Base-by-base conservation (phyloP, 176 grass and related monocot species). In the Aegilops umbellulata region DNA sequence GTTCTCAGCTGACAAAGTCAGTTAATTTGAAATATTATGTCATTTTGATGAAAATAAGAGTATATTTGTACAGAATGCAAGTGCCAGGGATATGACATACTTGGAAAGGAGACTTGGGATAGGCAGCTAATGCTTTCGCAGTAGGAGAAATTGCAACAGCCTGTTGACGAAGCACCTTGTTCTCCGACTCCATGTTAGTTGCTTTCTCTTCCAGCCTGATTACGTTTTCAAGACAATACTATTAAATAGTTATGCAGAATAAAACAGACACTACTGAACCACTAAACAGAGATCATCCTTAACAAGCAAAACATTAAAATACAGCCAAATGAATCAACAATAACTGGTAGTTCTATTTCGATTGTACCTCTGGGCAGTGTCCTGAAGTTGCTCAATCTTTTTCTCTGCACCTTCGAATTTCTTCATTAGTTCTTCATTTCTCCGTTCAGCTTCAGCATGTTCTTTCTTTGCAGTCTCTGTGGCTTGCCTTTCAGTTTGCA, bases 111-210 rank as follows among this genome's bases (percentile, higher is more conserved):
- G 87, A 93, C 67, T 90, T 99, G 69, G 90, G 89, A 83, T 91
- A 93, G 84, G 82, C 88, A 84, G 85, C 82, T 82, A 99, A 85
- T 81, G 92, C 77, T 85, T 94, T 96, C 39, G 92, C 90, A 38
- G 90, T 99, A 86, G 94, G 94, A 86, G 97, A 92, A 84, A 94
- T 99, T 81, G 90, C 92, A 88, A 99, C 89, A 75, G 94, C 89
- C 81, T 97, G 97, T 88, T 99, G 97, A 62, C 97, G 97, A 73
- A 99, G 85, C 76, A 99, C 97, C 91, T 99, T 93, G 60, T 91
- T 94, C 84, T 99, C 97, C 42, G 94, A 93, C 78, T 96, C 97
- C 88, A 99, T 88, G 80, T 94, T 99, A 63, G 94, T 88, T 83
- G 90, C 89, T 88, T 93, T 94, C 70, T 99, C 97, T 87, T 99